Evolutionary conservation across 2,329 filamentous ascomycete species (phyloP), one percentile per base, ranked within the genome.

Genomic region (Clonostachys rosea): DNA sequence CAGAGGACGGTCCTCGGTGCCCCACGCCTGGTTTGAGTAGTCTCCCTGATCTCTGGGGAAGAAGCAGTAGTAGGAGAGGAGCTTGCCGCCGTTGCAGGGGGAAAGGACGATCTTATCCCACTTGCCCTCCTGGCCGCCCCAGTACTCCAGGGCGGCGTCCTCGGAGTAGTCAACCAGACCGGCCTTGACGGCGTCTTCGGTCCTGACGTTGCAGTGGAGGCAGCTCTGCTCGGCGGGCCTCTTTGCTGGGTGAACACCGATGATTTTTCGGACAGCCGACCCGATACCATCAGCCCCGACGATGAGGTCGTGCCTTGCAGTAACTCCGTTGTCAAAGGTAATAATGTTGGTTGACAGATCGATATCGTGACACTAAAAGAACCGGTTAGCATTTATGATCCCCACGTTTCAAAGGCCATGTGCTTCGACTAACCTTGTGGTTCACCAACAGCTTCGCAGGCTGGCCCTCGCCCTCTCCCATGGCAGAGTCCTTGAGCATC

Each of bases 91-190:
- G 56, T 86, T 84, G 66, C 84, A 87, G 6, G 84, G 82, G 0
- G 82, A 86, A 3, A 87, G 68, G 6, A 87, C 84, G 49, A 88
- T 87, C 71, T 87, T 88, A 62, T 86, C 79, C 71, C 71, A 80
- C 56, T 79, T 81, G 47, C 66, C 68, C 46, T 83, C 78, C 45
- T 81, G 76, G 2, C 84, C 84, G 24, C 84, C 84, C 84, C 84
- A 87, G 68, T 86, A 87, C 61, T 88, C 81, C 0, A 88, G 68
- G 0, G 83, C 83, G 24, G 61, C 69, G 64, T 87, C 61, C 34
- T 73, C 57, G 0, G 80, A 81, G 63, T 84, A 86, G 59, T 87
- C 80, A 34, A 81, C 73, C 0, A 87, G 72, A 3, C 83, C 83
- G 1, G 79, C 67, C 48, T 70, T 69, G 33, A 80, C 72, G 1